A percentile compares a stretch with the other conserved stretches of the same genome.
Conservation (phyloP, 2,329 filamentous ascomycete species). For the Ascochyta koolunga region DNA sequence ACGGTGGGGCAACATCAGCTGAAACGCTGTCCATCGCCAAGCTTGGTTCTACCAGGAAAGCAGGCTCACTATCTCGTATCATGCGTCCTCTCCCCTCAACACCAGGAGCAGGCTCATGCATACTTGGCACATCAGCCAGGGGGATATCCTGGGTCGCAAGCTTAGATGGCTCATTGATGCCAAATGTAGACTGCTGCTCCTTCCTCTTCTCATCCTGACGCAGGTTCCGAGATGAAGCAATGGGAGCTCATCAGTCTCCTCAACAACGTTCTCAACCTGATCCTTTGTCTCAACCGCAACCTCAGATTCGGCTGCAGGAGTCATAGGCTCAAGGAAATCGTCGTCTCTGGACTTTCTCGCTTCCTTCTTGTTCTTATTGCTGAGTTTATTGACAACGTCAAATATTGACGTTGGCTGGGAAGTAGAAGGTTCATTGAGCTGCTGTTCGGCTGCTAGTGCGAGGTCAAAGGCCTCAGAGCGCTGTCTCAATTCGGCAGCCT, state of each 20-base stretch:
- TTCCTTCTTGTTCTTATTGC: constrained; percentile 40
- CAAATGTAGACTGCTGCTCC: constrained; percentile 15
- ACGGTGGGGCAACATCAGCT: not conserved
- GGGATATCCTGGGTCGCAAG: not conserved
- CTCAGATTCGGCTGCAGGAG: constrained; percentile 27
- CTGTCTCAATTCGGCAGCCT: constrained; percentile 33
- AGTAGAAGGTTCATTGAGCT: constrained; percentile 16
- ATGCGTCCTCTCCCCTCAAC: not conserved
- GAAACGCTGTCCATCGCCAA: not conserved
- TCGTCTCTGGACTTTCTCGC: constrained; percentile 28
- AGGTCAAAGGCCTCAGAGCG: constrained; percentile 36
- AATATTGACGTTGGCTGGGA: constrained; percentile 30
- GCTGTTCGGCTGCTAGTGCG: constrained; percentile 19
- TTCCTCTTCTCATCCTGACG: constrained; percentile 37
- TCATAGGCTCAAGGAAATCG: constrained; percentile 25
- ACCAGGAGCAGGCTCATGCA: not conserved
- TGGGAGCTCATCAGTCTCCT: not conserved
- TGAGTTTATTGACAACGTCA: constrained; percentile 35
- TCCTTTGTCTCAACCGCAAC: constrained; percentile 30
- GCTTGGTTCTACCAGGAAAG: not conserved
- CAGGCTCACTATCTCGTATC: not conserved
- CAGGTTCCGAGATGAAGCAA: constrained; percentile 11
- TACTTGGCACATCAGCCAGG: not conserved
- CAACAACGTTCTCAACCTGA: constrained; percentile 16
- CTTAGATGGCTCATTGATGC: constrained; percentile 11